Percentiles rank a stretch among this genome's conserved stretches.
phyloP scores from a whole-genome alignment of 371 early-diverging fungal genomes.

The Mucor circinelloides region DNA sequence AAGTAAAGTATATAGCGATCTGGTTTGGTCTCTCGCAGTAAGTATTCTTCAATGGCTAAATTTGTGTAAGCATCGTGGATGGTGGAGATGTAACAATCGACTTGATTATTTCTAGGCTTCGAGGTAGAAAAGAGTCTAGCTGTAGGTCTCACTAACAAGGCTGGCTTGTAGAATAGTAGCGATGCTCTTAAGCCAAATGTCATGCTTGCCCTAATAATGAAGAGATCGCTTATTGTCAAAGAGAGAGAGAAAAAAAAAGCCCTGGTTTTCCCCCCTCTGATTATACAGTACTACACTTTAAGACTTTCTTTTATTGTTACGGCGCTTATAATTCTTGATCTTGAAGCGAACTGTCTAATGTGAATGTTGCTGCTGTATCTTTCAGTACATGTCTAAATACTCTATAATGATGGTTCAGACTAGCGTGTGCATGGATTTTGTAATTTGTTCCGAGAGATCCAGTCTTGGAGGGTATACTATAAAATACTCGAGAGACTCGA shows the following conservation, averaged over 20 bases:
- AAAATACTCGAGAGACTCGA: conserved; percentile 76
- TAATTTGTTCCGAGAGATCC: conserved; percentile 72
- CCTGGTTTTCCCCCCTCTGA: background rate
- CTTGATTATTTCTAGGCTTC: conserved; percentile 19
- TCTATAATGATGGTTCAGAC: conserved; percentile 71
- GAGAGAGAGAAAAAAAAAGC: background rate
- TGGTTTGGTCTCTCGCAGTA: conserved; percentile 71
- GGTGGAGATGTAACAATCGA: conserved; percentile 64
- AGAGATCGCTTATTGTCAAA: background rate
- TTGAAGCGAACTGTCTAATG: background rate
- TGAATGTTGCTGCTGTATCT: background rate
- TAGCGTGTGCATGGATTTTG: conserved; percentile 71
- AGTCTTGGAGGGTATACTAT: conserved; percentile 56
- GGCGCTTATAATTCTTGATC: conserved; percentile 24
- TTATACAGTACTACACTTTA: background rate
- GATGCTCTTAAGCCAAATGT: background rate
- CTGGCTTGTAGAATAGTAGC: background rate
- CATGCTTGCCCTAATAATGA: background rate
- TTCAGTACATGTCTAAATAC: conserved; percentile 34
- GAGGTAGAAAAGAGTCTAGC: conserved; percentile 2
- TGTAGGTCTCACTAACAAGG: background rate
- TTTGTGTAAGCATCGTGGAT: conserved; percentile 83
- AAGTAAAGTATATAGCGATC: conserved; percentile 74
- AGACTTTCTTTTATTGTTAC: background rate
- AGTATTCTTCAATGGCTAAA: conserved; percentile 93